Evolutionary conservation across 2,329 filamentous ascomycete genomes (phyloP), one percentile per base, ranked within the genome.

Genomic region (Leptographium procerum): DNA sequence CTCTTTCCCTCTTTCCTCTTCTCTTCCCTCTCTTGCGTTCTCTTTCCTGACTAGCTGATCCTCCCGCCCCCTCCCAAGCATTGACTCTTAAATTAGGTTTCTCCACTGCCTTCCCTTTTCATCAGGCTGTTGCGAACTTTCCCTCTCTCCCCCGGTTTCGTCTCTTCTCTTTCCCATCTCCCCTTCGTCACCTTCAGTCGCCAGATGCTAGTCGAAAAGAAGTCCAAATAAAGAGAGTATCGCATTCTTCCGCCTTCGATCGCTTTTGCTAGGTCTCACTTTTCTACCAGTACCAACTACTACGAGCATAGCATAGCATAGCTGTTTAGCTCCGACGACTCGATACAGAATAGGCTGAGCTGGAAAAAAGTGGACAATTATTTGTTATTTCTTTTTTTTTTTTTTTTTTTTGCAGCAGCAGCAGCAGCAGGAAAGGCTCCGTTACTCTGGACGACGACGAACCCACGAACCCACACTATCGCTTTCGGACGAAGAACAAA

Each of bases 71-170:
- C 54, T 19, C 33, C 53, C 13, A n/a, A 54, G 50, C 54, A 57
- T 59, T 50, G 36, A 54, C 45, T 29, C 55, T 60, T 60, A 60
- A 60, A 60, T 55, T 60, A 34, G 55, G 36, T 36, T 48, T 26
- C 22, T 31, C 26, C 36, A 43, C 31, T 43, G 28, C 31, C 54
- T 51, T 45, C 51, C 26, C 16, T 36, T 26, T n/a, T 54, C 36
- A 26, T 59, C 57, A 36, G 14, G 45, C 24, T 36, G n/a, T 31
- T 24, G 29, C 31, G 16, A 26, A 22, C 36, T 45, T 47, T 45
- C 28, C n/a, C 14, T 36, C 52, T 36, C 52, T 53, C 22, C 22
- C 33, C 31, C 33, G 13, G 31, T 36, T 36, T 33, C 34, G 13
- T 26, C 52, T 54, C 34, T 22, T 29, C 52, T 33, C 50, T 34